phyloP scores from a whole-genome alignment of 192 early-diverging fungal species.

The Entomortierella parvispora region DNA sequence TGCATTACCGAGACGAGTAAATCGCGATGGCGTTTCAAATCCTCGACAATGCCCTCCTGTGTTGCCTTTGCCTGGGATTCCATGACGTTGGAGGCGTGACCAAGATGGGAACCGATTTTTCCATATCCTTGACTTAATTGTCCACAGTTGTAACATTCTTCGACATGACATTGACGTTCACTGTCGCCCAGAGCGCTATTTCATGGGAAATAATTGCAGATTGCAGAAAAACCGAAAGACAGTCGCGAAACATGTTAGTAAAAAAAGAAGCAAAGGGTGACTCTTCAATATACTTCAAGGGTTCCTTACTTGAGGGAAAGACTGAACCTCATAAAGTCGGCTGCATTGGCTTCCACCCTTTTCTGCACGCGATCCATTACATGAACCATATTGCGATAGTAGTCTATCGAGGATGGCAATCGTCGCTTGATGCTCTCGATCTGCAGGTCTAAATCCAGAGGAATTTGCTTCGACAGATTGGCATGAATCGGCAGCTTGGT shows the following conservation, averaged over 20 bases:
- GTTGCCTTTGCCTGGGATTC: slow-evolving; percentile 52
- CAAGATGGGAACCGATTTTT: slow-evolving; percentile 42
- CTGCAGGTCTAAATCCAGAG: slow-evolving; percentile 61
- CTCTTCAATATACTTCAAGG: not conserved
- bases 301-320: slow-evolving; percentile 65
- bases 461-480: slow-evolving; percentile 33
- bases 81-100: slow-evolving; percentile 32
- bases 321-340: slow-evolving; percentile 66
- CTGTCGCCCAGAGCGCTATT: slow-evolving; percentile 61
- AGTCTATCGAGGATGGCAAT: slow-evolving; percentile 57
- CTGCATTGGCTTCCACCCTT: slow-evolving; percentile 68
- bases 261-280: not conserved
- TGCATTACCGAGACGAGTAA: slow-evolving; percentile 65
- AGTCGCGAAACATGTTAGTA: not conserved
- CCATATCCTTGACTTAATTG: slow-evolving; percentile 55
- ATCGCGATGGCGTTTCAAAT: slow-evolving; percentile 72
- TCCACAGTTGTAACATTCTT: slow-evolving; percentile 64
- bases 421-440: slow-evolving; percentile 54
- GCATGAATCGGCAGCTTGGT: slow-evolving; percentile 13
- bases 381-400: slow-evolving; percentile 65
- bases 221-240: not conserved
- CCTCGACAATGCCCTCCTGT: slow-evolving; percentile 68
- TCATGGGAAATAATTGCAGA: too few relatives aligned
- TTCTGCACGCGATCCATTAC: slow-evolving; percentile 71
- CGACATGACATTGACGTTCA: slow-evolving; percentile 61